A percentile compares a stretch with the other conserved stretches of the same genome.
phyloP scores from a whole-genome alignment of 352 stramenopile genomes.

The Phytophthora meadii region DNA sequence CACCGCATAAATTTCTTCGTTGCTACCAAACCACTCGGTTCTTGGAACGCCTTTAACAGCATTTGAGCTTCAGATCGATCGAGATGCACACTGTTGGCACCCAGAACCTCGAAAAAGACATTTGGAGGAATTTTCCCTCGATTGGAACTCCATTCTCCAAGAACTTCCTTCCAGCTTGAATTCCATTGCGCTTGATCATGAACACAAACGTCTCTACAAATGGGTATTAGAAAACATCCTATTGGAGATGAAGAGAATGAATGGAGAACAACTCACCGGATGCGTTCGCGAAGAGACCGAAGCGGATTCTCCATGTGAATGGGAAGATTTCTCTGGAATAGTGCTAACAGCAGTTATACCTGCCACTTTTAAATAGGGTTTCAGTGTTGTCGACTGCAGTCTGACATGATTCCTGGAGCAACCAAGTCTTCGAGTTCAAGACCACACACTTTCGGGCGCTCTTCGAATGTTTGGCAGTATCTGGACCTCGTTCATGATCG shows the following conservation, averaged over 20 bases:
- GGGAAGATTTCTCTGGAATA: slow-evolving; percentile 13
- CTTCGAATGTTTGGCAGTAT: slow-evolving; percentile 81
- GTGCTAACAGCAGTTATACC: too few relatives aligned
- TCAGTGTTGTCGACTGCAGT: background rate
- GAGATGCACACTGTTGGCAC: slow-evolving; percentile 54
- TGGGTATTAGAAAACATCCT: background rate
- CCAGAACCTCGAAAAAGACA: slow-evolving; percentile 59
- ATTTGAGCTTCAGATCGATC: slow-evolving; percentile 25
- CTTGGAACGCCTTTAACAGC: slow-evolving; percentile 55
- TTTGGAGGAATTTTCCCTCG: slow-evolving; percentile 46
- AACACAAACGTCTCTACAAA: slow-evolving; percentile 40
- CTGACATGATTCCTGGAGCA: slow-evolving; percentile 20
- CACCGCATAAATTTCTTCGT: slow-evolving; percentile 59
- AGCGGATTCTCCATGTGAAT: slow-evolving; percentile 5
- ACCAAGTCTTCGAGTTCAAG: slow-evolving; percentile 18
- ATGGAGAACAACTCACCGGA: slow-evolving; percentile 29
- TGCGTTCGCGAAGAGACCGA: slow-evolving; percentile 31
- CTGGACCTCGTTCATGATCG: slow-evolving; percentile 58
- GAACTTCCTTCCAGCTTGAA: slow-evolving; percentile 41
- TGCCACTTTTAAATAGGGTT: slow-evolving; percentile 18
- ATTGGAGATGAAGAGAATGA: background rate
- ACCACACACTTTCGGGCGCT: slow-evolving; percentile 64
- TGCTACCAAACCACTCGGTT: slow-evolving; percentile 46
- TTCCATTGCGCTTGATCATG: slow-evolving; percentile 51
- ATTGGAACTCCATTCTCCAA: slow-evolving; percentile 37